phyloP scores from a whole-genome alignment of 805 yeast species.

The Metahyphopichia silvanorum region DNA sequence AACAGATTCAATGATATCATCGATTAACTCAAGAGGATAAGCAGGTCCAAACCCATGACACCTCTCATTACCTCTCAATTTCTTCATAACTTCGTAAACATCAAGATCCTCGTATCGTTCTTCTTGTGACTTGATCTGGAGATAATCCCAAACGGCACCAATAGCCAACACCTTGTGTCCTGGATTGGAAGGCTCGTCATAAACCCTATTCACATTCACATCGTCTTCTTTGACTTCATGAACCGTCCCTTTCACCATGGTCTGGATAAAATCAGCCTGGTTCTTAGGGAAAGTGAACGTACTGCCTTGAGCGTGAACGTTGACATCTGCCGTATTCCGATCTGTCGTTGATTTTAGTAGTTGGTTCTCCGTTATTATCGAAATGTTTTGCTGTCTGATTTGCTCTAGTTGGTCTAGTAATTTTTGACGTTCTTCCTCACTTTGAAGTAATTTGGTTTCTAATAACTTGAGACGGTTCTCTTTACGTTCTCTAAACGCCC shows the following conservation, averaged over 20 bases:
- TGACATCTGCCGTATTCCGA: slow-evolving; percentile 1
- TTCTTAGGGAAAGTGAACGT: slow-evolving; percentile 31
- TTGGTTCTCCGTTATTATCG: slow-evolving; percentile 62
- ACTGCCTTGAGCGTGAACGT: slow-evolving; percentile 2
- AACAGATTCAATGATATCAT: slow-evolving; percentile 37
- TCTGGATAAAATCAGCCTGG: slow-evolving; percentile 31
- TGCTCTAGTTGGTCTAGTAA: slow-evolving; percentile 48
- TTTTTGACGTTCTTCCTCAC: slow-evolving; percentile 52
- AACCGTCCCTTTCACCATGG: slow-evolving; percentile 19
- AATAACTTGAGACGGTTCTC: slow-evolving; percentile 69
- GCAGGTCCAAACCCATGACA: slow-evolving; percentile 85
- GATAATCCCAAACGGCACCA: slow-evolving; percentile 82
- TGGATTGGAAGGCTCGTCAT: slow-evolving; percentile 32
- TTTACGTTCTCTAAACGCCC: slow-evolving; percentile 81
- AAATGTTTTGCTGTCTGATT: slow-evolving; percentile 51
- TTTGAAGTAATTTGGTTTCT: slow-evolving; percentile 52
- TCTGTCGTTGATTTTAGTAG: slow-evolving; percentile 37
- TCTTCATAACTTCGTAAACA: slow-evolving; percentile 53
- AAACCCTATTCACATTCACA: slow-evolving; percentile 23
- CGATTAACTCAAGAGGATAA: slow-evolving; percentile 45
- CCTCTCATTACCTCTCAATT: slow-evolving; percentile 61
- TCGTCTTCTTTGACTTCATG: slow-evolving; percentile 20
- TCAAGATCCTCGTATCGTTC: slow-evolving; percentile 51
- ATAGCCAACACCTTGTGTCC: slow-evolving; percentile 59
- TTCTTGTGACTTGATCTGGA: slow-evolving; percentile 46